A percentile compares a stretch with the other conserved stretches of the same genome.
Conservation (phyloP, 352 stramenopile genomes). For the Pythium pyrilobum region DNA sequence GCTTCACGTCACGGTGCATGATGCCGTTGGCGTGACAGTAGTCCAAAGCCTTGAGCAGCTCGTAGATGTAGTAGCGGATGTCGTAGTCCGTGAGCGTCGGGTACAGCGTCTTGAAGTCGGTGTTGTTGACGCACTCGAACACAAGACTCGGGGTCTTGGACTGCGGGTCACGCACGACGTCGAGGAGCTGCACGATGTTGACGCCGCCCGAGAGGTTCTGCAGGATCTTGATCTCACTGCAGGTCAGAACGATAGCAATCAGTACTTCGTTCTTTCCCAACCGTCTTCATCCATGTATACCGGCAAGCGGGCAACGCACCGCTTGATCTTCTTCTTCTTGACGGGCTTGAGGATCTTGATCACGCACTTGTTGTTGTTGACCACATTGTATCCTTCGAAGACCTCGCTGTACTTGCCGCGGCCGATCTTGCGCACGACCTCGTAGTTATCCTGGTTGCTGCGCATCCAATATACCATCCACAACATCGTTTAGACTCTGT, state of each 20-base stretch:
- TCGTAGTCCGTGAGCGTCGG: constrained; percentile 98
- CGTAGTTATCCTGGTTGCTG: constrained; percentile 97
- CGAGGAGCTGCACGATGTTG: constrained; percentile 99
- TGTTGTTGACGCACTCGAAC: constrained; percentile 99
- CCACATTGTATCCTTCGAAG: constrained; percentile 97
- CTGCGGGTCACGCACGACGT: constrained; percentile 97
- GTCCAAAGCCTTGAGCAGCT: constrained; percentile 94
- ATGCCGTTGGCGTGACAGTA: constrained; percentile 99
- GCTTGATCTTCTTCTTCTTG: constrained; percentile 99
- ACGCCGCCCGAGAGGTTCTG: constrained; percentile 98
- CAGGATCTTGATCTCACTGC: constrained; percentile 98
- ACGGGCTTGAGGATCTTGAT: constrained; percentile 99
- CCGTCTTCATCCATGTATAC: neutral
- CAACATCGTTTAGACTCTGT: neutral
- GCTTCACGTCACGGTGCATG: constrained; percentile 99
- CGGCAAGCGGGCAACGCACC: constrained; percentile 26
- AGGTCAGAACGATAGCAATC: too few species aligned
- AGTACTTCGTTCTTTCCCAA: neutral
- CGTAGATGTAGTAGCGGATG: constrained; percentile 99
- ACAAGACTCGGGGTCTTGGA: constrained; percentile 98
- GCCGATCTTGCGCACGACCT: constrained; percentile 99
- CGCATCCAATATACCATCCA: constrained; percentile 22
- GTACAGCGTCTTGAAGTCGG: constrained; percentile 99
- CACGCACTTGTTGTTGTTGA: constrained; percentile 97
- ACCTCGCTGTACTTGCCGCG: constrained; percentile 99